Evolutionary conservation across 257 asterid genomes (phyloP).

Genomic region (Nicotiana knightiana): DNA sequence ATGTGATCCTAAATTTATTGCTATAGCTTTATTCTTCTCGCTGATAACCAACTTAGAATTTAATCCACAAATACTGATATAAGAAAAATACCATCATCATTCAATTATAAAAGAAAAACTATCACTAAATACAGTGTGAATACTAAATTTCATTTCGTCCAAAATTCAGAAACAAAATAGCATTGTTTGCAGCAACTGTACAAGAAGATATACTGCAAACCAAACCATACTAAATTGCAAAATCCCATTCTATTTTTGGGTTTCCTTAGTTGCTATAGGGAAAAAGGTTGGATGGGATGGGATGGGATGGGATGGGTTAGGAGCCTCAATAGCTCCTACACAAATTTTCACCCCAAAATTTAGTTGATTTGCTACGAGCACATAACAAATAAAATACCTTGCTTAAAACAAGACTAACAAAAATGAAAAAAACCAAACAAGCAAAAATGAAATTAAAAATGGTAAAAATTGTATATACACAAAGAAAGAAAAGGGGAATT

Average conservation of each 20-base stretch:
- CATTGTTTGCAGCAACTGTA: slow-evolving; percentile 5
- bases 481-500: too few species aligned
- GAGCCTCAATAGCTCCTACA: neutral
- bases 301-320: neutral
- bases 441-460: too few species aligned
- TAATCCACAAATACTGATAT: too few species aligned
- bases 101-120: too few species aligned
- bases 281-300: too few species aligned
- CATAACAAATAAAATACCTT: neutral
- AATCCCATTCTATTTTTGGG: neutral
- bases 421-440: too few species aligned
- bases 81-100: too few species aligned
- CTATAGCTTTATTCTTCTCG: too few species aligned
- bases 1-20: too few species aligned
- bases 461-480: too few species aligned
- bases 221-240: slow-evolving; percentile 1
- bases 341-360: neutral
- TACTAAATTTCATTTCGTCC: neutral
- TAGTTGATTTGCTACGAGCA: neutral
- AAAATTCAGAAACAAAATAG: neutral
- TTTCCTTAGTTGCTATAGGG: neutral
- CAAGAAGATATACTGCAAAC: slow-evolving; percentile 6
- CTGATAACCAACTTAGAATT: too few species aligned
- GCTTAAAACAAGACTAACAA: slow-evolving; percentile 13
- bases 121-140: too few species aligned